phyloP scores from a whole-genome alignment of 208 protist species.

The Wallacemonas sp. region DNA sequence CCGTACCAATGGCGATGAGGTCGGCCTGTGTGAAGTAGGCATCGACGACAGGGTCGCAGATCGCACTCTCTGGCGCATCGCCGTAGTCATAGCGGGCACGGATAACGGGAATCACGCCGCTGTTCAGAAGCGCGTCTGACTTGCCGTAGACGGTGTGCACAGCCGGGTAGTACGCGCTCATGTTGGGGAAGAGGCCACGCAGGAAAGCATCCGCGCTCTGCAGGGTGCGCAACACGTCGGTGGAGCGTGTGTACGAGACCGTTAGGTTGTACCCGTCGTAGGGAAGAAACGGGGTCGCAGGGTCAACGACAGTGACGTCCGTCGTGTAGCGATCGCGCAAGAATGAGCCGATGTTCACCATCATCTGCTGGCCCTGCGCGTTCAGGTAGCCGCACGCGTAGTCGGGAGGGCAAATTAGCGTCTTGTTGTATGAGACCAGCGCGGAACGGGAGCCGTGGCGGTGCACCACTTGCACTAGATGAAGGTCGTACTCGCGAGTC shows the following conservation, averaged over 20 bases:
- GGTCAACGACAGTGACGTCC: slow-evolving; percentile 16
- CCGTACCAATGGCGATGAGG: slow-evolving; percentile 26
- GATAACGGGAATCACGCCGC: slow-evolving; percentile 21
- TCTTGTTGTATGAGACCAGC: slow-evolving; percentile 38
- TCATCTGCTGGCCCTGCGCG: slow-evolving; percentile 31
- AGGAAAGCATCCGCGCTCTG: slow-evolving; percentile 45
- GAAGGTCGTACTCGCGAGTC: slow-evolving; percentile 17
- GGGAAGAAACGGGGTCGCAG: slow-evolving; percentile 26
- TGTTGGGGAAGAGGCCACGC: slow-evolving; percentile 39
- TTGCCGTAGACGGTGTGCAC: slow-evolving; percentile 24
- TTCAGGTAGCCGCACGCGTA: slow-evolving; percentile 49
- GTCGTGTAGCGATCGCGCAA: slow-evolving; percentile 37
- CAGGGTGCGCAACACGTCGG: slow-evolving; percentile 46
- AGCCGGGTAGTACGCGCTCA: slow-evolving; percentile 29
- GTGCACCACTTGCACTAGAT: slow-evolving; percentile 42
- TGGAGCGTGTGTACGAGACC: slow-evolving; percentile 38
- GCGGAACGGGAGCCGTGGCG: slow-evolving; percentile 47
- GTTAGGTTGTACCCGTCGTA: slow-evolving; percentile 36
- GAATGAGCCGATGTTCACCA: slow-evolving; percentile 40
- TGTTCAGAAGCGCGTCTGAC: slow-evolving; percentile 26
- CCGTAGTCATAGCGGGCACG: slow-evolving; percentile 21
- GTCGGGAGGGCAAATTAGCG: slow-evolving; percentile 32
- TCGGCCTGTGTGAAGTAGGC: slow-evolving; percentile 28
- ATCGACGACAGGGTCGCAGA: slow-evolving; percentile 33
- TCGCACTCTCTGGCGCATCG: slow-evolving; percentile 9